Evolutionary conservation across 495 filamentous ascomycete species (phyloP).

Genomic region (Penicillium taxi): DNA sequence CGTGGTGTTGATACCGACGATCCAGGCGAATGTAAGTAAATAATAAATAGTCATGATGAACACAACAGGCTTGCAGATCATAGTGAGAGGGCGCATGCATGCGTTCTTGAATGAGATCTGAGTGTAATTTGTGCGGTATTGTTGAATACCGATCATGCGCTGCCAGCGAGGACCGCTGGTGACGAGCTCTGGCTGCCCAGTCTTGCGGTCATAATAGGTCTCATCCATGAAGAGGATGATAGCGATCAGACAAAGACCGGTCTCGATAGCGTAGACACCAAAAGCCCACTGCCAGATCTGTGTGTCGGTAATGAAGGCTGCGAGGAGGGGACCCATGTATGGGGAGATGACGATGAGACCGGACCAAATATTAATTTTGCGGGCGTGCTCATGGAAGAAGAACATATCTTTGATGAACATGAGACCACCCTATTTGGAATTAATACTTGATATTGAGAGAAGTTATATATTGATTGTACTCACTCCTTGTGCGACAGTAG

Average conservation of each 20-base stretch:
- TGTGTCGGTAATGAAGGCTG: conserved; percentile 45
- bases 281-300: conserved; percentile 45
- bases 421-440: conserved; percentile 50
- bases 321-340: conserved; percentile 53
- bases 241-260: conserved; percentile 34
- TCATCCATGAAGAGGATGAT: conserved; percentile 49
- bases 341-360: conserved; percentile 44
- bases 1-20: conserved; percentile 56
- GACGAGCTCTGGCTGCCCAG: conserved; percentile 19
- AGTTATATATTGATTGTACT: neutral
- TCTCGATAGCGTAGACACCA: conserved; percentile 45
- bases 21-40: conserved; percentile 52
- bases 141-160: conserved; percentile 39
- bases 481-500: conserved; percentile 43
- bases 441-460: conserved; percentile 7
- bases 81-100: conserved; percentile 34
- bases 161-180: conserved; percentile 37
- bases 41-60: conserved; percentile 46
- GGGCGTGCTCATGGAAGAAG: conserved; percentile 54
- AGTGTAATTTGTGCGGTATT: conserved; percentile 26
- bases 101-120: conserved; percentile 39
- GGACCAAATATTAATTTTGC: conserved; percentile 48
- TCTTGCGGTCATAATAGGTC: conserved; percentile 47
- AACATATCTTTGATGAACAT: conserved; percentile 61
- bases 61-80: conserved; percentile 46